Percentiles rank a stretch among this genome's conserved stretches.
Conservation (phyloP, 441 rosid species). For the Gossypium trilobum region DNA sequence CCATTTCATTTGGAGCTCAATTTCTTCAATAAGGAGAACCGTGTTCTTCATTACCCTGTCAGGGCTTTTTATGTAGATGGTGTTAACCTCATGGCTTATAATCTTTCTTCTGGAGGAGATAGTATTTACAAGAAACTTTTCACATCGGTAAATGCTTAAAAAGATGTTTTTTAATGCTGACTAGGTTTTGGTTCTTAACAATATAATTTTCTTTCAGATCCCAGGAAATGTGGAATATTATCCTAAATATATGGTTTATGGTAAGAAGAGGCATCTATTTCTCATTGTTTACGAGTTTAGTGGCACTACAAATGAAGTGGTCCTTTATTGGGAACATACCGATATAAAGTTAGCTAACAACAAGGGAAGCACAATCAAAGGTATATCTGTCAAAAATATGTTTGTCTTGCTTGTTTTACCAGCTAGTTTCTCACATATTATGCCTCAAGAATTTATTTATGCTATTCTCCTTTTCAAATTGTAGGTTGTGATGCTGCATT, state of each 20-base stretch:
- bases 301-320: conserved; percentile 77
- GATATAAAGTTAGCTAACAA: conserved; percentile 53
- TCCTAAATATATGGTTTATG: conserved; percentile 62
- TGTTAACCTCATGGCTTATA: conserved; percentile 76
- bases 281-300: conserved; percentile 81
- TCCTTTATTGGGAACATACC: conserved; percentile 88
- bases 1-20: conserved; percentile 96
- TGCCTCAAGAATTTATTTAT: conserved; percentile 15
- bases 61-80: conserved; percentile 92
- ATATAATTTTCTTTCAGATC: conserved; percentile 50
- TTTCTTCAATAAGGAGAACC: conserved; percentile 86
- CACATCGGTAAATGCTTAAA: conserved; percentile 51
- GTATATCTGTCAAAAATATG: conserved; percentile 29
- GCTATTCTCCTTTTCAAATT: conserved; percentile 15
- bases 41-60: conserved; percentile 94
- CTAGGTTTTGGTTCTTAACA: conserved; percentile 6
- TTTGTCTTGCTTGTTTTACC: neutral
- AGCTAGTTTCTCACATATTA: conserved; percentile 5
- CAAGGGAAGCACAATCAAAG: conserved; percentile 75
- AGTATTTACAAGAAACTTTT: conserved; percentile 79
- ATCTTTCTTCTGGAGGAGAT: conserved; percentile 81
- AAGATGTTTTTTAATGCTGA: conserved; percentile 7
- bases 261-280: conserved; percentile 72
- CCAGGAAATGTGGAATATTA: conserved; percentile 77
- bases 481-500: conserved; percentile 94